These are phyloP conservation scores for Komagataea norvegica DNA, from an alignment of 1,139 yeast genomes.

Conservation along the genomic window DNA sequence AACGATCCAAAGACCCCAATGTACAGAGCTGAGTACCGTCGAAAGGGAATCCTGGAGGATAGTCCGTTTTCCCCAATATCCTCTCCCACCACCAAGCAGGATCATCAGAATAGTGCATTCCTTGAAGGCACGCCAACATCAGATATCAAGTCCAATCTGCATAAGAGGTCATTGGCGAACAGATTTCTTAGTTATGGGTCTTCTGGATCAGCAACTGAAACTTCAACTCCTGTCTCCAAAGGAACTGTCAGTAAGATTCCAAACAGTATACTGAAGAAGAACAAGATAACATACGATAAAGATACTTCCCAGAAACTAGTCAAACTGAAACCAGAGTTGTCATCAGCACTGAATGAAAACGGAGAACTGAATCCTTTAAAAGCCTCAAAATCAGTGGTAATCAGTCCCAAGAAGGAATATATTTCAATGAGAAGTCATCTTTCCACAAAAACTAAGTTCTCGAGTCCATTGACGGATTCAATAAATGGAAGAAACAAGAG, in stretches of 20 bases:
- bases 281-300: conserved; percentile 13
- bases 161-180: conserved; percentile 1
- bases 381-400: conserved; percentile 37
- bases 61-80: conserved; percentile 13
- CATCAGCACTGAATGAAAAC: conserved; percentile 29
- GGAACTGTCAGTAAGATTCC: conserved; percentile 10
- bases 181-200: not conserved
- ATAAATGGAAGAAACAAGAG: conserved; percentile 16
- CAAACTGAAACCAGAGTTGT: conserved; percentile 34
- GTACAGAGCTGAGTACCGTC: conserved; percentile 15
- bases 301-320: conserved; percentile 26
- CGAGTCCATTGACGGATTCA: conserved; percentile 23
- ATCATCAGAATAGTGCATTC: too few species aligned
- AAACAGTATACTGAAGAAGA: conserved; percentile 22
- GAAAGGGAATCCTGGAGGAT: conserved; percentile 3
- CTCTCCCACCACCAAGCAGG: not conserved
- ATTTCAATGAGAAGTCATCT: conserved; percentile 9
- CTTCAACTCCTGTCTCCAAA: conserved; percentile 3
- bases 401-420: conserved; percentile 38
- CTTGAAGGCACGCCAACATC: not conserved
- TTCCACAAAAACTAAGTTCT: conserved; percentile 11
- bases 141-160: too few species aligned
- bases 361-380: conserved; percentile 38
- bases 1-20: conserved; percentile 25
- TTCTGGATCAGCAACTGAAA: not conserved